Evolutionary conservation across 2,329 filamentous ascomycete genomes (phyloP).

Genomic region (Calycina marina): DNA sequence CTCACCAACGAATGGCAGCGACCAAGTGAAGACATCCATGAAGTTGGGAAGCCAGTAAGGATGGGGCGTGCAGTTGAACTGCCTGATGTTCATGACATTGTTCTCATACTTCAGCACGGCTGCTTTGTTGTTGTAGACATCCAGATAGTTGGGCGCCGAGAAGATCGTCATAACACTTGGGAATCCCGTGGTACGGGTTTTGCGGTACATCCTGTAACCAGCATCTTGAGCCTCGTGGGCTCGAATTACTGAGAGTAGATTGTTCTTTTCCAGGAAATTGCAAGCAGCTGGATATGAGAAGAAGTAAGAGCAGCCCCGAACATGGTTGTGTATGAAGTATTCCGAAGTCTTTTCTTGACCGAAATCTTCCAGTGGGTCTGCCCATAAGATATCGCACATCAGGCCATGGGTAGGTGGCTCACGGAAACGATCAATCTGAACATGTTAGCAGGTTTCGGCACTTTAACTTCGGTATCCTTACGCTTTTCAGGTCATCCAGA

Average conservation of each 20-base stretch:
- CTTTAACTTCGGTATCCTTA: conserved; percentile 28
- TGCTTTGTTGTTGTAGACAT: conserved; percentile 99
- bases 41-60: conserved; percentile 99
- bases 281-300: conserved; percentile 97
- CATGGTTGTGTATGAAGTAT: conserved; percentile 96
- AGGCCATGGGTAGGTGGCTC: conserved; percentile 94
- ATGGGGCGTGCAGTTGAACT: conserved; percentile 99
- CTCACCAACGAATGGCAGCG: conserved; percentile 92
- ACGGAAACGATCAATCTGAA: conserved; percentile 86
- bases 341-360: conserved; percentile 97
- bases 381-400: conserved; percentile 99
- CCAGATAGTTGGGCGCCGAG: conserved; percentile 95
- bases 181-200: conserved; percentile 95
- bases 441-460: conserved; percentile 4
- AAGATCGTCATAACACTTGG: conserved; percentile 99
- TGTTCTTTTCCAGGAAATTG: conserved; percentile 97
- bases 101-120: conserved; percentile 99
- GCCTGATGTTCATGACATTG: conserved; percentile 99
- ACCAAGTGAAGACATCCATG: conserved; percentile 99
- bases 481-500: conserved; percentile 80
- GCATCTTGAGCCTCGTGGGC: conserved; percentile 98
- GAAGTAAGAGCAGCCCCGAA: conserved; percentile 97
- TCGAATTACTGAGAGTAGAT: conserved; percentile 88
- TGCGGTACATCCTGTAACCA: conserved; percentile 97
- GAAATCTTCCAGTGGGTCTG: conserved; percentile 94